A percentile compares a stretch with the other conserved stretches of the same genome.
Conservation (phyloP, 2,329 filamentous ascomycete species). For the Plectosphaerella plurivora region DNA sequence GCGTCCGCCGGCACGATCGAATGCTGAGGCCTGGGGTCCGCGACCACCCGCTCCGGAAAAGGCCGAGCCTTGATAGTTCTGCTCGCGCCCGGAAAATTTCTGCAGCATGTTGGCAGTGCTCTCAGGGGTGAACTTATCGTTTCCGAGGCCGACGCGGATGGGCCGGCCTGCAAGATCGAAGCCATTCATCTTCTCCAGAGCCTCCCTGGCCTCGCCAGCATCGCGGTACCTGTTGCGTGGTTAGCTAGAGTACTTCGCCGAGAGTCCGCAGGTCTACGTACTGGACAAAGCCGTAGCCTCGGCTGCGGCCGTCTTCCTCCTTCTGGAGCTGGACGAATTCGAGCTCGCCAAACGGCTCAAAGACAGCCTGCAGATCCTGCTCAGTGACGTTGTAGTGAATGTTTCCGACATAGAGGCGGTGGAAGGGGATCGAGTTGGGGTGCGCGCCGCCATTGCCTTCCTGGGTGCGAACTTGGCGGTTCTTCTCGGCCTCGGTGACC, state of each 20-base stretch:
- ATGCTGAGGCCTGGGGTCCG: constrained; percentile 78
- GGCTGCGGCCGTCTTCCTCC: constrained; percentile 84
- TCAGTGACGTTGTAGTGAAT: constrained; percentile 99
- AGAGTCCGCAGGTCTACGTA: constrained; percentile 46
- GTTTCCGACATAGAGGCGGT: constrained; percentile 97
- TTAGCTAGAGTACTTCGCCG: constrained; percentile 24
- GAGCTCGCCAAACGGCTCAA: constrained; percentile 94
- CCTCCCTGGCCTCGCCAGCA: constrained; percentile 85
- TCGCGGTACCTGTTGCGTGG: constrained; percentile 70
- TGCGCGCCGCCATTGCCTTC: constrained; percentile 62
- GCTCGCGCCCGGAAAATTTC: constrained; percentile 80
- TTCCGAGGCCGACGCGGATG: constrained; percentile 97
- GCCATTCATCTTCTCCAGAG: constrained; percentile 98
- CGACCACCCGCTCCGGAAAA: constrained; percentile 89
- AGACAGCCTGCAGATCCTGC: constrained; percentile 90
- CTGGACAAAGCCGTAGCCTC: constrained; percentile 99
- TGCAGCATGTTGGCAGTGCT: constrained; percentile 89
- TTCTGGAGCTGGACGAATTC: constrained; percentile 98
- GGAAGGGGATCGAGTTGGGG: constrained; percentile 86
- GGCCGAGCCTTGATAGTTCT: constrained; percentile 79
- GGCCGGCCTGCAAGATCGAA: constrained; percentile 96
- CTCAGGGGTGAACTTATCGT: constrained; percentile 99
- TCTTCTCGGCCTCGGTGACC: constrained; percentile 98
- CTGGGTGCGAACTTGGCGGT: constrained; percentile 85
- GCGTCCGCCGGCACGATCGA: constrained; percentile 84